Evolutionary conservation across 371 early-diverging fungal genomes (phyloP).

Genomic region (Zychaea mexicana): DNA sequence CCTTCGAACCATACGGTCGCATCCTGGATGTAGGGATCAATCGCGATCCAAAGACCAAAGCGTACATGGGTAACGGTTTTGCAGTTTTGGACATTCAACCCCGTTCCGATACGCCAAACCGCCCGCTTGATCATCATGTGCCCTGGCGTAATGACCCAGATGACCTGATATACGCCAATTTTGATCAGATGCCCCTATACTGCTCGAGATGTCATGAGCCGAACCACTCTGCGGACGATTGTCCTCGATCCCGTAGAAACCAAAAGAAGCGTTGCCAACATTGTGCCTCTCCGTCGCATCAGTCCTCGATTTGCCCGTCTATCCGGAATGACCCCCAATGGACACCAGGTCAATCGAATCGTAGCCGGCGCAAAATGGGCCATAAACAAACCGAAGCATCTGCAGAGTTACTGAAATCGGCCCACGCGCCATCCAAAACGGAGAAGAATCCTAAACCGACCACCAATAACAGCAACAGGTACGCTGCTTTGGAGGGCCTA

Average conservation of each 20-base stretch:
- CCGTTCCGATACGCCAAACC: neutral
- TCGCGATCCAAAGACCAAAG: neutral
- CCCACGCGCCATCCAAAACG: neutral
- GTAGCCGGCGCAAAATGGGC: neutral
- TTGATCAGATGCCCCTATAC: neutral
- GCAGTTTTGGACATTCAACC: neutral
- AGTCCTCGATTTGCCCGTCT: neutral
- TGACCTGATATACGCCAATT: neutral
- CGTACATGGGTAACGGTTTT: neutral
- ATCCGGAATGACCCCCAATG: neutral
- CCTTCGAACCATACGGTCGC: too few relatives aligned
- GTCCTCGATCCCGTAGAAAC: neutral
- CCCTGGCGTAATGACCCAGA: neutral
- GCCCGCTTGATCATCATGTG: neutral
- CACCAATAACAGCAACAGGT: too few relatives aligned
- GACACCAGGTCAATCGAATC: neutral
- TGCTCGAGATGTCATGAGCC: neutral
- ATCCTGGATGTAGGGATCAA: too few relatives aligned
- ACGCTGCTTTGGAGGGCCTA: too few relatives aligned
- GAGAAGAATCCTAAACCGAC: neutral
- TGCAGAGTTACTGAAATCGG: neutral
- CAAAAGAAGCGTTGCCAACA: neutral
- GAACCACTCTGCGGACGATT: neutral
- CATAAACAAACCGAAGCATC: neutral
- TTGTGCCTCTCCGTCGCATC: neutral